Evolutionary conservation across 1,284 basidiomycete genomes (phyloP).

Genomic region (Leucoagaricus sp.): DNA sequence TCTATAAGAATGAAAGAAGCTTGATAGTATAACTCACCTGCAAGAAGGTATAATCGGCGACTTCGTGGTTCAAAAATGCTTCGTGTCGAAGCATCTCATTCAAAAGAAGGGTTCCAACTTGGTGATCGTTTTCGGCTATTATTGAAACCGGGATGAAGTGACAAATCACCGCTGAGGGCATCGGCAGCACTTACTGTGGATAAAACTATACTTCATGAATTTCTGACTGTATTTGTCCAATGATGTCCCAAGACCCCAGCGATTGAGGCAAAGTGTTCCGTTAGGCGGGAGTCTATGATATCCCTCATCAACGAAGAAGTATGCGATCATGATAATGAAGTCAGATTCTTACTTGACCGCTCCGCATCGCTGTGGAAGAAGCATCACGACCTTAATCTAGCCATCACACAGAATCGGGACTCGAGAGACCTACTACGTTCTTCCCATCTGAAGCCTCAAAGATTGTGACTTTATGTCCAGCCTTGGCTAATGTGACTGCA

Average conservation of each 20-base stretch:
- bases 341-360: slow-evolving; percentile 31
- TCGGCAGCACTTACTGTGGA: slow-evolving; percentile 14
- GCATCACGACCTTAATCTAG: neutral
- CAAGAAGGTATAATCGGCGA: slow-evolving; percentile 38
- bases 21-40: slow-evolving; percentile 28
- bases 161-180: neutral
- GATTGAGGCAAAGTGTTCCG: slow-evolving; percentile 44
- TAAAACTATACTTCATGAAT: slow-evolving; percentile 32
- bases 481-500: slow-evolving; percentile 42
- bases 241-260: slow-evolving; percentile 43
- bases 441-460: slow-evolving; percentile 39
- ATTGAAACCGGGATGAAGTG: neutral
- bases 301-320: slow-evolving; percentile 1
- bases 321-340: neutral
- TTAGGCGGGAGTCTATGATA: slow-evolving; percentile 38
- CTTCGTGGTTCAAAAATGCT: slow-evolving; percentile 36
- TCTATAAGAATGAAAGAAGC: neutral
- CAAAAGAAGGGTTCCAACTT: slow-evolving; percentile 36
- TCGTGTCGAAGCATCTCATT: slow-evolving; percentile 36
- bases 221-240: slow-evolving; percentile 32
- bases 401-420: neutral
- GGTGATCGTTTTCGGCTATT: slow-evolving; percentile 34
- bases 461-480: slow-evolving; percentile 44
- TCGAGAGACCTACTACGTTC: slow-evolving; percentile 30
- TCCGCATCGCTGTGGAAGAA: slow-evolving; percentile 30